Percentiles rank a stretch among this genome's conserved stretches.
Conservation (phyloP, 257 asterid genomes). For the Ballota nigra region DNA sequence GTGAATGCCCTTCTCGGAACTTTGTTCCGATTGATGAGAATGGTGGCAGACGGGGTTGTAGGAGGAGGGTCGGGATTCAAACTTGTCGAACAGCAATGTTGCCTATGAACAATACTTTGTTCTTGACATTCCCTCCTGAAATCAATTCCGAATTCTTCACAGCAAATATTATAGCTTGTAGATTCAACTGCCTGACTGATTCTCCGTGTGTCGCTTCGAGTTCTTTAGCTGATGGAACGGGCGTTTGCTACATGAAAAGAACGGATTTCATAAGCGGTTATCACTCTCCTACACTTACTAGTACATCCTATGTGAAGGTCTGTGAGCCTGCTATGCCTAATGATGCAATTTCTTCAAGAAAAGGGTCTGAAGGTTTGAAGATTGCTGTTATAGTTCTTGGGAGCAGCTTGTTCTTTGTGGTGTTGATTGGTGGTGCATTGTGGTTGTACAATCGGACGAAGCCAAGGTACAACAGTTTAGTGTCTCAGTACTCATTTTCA, state of each 20-base stretch:
- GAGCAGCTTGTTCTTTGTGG: conserved; percentile 33
- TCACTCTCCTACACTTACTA: conserved; percentile 55
- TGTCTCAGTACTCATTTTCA: conserved; percentile 49
- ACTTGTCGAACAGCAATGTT: conserved; percentile 45
- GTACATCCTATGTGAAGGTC: conserved; percentile 64
- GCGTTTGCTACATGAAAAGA: conserved; percentile 55
- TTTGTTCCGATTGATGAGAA: conserved; percentile 47
- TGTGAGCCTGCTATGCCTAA: conserved; percentile 56
- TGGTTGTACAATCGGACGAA: conserved; percentile 41
- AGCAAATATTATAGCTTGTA: conserved; percentile 43
- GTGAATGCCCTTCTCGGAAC: conserved; percentile 65
- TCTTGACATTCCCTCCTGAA: conserved; percentile 52
- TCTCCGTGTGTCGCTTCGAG: conserved; percentile 52
- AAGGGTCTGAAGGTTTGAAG: conserved; percentile 26
- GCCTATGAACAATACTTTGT: conserved; percentile 47
- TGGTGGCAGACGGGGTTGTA: conserved; percentile 59
- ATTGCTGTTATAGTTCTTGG: conserved; percentile 44
- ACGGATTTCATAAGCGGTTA: conserved; percentile 51
- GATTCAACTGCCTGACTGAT: conserved; percentile 42
- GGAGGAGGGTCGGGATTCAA: conserved; percentile 41
- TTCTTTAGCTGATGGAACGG: conserved; percentile 69
- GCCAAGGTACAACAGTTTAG: conserved; percentile 42
- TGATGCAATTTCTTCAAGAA: conserved; percentile 24
- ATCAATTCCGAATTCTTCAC: conserved; percentile 33
- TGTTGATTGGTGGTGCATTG: conserved; percentile 37